Evolutionary conservation across 257 asterid genomes (phyloP), one percentile per base, ranked within the genome.

Genomic region (Jaltomata sinuosa): DNA sequence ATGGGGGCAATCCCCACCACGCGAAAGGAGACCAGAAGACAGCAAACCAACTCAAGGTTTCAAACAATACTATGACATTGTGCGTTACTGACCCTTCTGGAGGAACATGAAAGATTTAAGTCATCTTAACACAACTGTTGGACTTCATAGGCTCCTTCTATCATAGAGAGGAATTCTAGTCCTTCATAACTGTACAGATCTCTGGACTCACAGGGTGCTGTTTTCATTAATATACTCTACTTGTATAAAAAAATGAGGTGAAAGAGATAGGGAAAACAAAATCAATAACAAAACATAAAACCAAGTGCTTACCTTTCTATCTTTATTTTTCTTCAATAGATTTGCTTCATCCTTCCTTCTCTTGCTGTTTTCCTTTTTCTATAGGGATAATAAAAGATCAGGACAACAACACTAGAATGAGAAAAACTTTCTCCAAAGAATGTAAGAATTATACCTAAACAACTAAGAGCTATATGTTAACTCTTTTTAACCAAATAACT

Each of bases 341-440:
- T 69, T 91, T 72, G 90, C 77, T 68, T 96, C 98, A 34, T 94
- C 98, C 86, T 96, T 94, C 89, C 93, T 90, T 87, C 95, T 93
- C 94, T 88, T 93, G 93, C 86, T 89, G 65, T 85, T 87, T 85
- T 96, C 99, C 71, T 92, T 94, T 94, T 90, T 94, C 98, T 94
- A 91, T 87, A 90, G 18, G 47, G 72, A 68, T 68, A 76, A 57
- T 47, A 68, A 25, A 29, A 62, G 29, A 71, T 74, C 64, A 85
- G 62, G 52, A 88, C 71, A 61, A 57, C 49, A 79, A 59, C 18
- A 16, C 32, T 19, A 21, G n/a, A 53, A 40, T 34, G 14, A 42
- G 19, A 54, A 49, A 5, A 69, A 19, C 79, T 36, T 69, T 16
- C 68, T 68, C 53, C 34, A 22, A 80, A 27, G 36, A 32, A 65